Percentiles rank a stretch among this genome's conserved stretches.
These are phyloP conservation scores for Jimgerdemannia flammicorona DNA, from an alignment of 192 early-diverging fungal genomes.

Conservation along the genomic window DNA sequence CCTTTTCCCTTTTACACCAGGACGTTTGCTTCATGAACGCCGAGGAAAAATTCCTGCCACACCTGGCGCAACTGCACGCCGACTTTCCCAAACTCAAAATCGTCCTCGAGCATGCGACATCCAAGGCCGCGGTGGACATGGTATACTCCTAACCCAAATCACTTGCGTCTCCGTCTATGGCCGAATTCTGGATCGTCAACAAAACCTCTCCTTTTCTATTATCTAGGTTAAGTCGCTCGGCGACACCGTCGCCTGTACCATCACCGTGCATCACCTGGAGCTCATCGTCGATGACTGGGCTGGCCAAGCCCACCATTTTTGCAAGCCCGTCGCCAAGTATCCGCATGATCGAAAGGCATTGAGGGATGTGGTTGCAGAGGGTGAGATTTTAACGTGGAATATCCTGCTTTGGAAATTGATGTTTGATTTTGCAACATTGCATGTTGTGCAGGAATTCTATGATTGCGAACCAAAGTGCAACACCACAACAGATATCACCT, in stretches of 20 bases:
- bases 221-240: constrained; percentile 78
- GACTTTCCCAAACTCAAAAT: constrained; percentile 94
- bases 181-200: no score
- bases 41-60: constrained; percentile 86
- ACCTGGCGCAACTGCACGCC: constrained; percentile 78
- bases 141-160: constrained; percentile 24
- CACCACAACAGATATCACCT: neutral
- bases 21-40: constrained; percentile 95
- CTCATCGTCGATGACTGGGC: constrained; percentile 98
- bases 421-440: neutral
- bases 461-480: no score
- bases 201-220: neutral
- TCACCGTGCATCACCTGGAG: constrained; percentile 93
- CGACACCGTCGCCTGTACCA: constrained; percentile 88
- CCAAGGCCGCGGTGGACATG: constrained; percentile 88
- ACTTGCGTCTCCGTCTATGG: no score
- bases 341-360: constrained; percentile 89
- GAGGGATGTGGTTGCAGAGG: constrained; percentile 73
- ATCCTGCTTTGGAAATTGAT: neutral
- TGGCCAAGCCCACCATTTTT: constrained; percentile 93
- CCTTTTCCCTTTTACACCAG: constrained; percentile 14
- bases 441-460: no score
- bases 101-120: constrained; percentile 96
- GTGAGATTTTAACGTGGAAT: constrained; percentile 19
- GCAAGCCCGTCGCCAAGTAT: constrained; percentile 98